Conservation (phyloP, 2,329 filamentous ascomycete species). For the Apiospora aurea region DNA sequence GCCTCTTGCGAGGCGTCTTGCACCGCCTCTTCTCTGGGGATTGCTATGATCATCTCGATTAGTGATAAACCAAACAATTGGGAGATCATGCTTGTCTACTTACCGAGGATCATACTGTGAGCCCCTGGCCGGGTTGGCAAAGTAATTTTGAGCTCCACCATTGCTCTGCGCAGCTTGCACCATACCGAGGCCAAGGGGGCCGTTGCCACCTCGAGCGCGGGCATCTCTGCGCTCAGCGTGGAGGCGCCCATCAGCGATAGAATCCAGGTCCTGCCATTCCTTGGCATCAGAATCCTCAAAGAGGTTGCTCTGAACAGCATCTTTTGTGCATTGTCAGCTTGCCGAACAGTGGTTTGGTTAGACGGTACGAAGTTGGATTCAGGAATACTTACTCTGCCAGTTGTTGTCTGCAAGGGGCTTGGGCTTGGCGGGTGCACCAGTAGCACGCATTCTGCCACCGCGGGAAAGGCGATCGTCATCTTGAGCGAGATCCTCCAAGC, state of each 20-base stretch:
- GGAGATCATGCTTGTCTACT: background rate
- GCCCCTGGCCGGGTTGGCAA: background rate
- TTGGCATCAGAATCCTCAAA: background rate
- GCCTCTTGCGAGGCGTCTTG: background rate
- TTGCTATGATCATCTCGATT: background rate
- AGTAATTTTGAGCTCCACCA: background rate
- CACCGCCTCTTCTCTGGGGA: background rate
- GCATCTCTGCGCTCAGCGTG: background rate
- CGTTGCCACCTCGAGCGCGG: background rate
- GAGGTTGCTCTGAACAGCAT: background rate
- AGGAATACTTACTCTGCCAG: background rate
- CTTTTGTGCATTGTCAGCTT: background rate
- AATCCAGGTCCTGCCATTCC: background rate
- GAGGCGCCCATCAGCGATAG: background rate
- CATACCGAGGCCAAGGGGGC: background rate
- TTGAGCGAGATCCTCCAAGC: background rate
- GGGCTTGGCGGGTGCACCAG: background rate
- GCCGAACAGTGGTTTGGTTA: background rate
- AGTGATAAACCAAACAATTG: background rate
- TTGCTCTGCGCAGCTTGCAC: background rate
- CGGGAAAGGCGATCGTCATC: background rate
- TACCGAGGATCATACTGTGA: background rate
- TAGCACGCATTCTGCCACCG: background rate
- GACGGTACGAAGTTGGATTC: background rate
- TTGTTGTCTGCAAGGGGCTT: too few species aligned